Evolutionary conservation across 257 asterid genomes (phyloP), one percentile per base, ranked within the genome.

Genomic region (Galeopsis tetrahit): DNA sequence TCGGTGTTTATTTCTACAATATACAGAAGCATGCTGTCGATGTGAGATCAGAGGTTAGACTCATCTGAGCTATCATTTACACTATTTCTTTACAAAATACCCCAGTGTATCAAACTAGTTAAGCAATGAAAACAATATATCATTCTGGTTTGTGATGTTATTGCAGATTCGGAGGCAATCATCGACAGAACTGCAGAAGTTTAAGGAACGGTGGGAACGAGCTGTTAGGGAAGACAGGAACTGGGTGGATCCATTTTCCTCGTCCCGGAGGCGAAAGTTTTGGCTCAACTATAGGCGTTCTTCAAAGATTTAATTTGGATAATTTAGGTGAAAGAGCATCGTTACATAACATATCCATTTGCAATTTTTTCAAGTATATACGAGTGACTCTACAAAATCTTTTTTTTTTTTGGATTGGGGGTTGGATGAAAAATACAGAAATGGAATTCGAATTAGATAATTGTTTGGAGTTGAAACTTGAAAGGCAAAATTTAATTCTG

Each of bases 1-100:
- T 52, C 43, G 63, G 34, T 38, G 63, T 52, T 44, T 38, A 58
- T 52, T 44, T 62, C 57, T 32, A 35, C 31, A 15, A 53, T 63
- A 42, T 40, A 17, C 87, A 92, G 98, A 85, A 61, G 69, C 95
- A 78, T 21, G 81, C 56, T n/a, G 81, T 87, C 31, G 96, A 92
- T 59, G 86, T 84, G 72, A 84, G 98, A 79, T 77, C 88, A 55
- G 98, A 92, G 96, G 98, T 92, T 59, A 85, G 88, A 68, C 62
- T 53, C 49, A 44, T 73, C 36, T 55, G 40, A 11, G 6, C 42
- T 28, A 46, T 42, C 36, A 2, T 34, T 61, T n/a, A n/a, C 5
- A 34, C 40, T 2, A 5, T 13, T 35, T 59, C 21, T 13, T 33
- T 34, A 6, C 17, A 34, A 59, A 32, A 32, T 10, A 13, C 4